Evolutionary conservation across 176 grass and related monocot genomes (phyloP), one percentile per base, ranked within the genome.

Genomic region (Urochloa ruziziensis): DNA sequence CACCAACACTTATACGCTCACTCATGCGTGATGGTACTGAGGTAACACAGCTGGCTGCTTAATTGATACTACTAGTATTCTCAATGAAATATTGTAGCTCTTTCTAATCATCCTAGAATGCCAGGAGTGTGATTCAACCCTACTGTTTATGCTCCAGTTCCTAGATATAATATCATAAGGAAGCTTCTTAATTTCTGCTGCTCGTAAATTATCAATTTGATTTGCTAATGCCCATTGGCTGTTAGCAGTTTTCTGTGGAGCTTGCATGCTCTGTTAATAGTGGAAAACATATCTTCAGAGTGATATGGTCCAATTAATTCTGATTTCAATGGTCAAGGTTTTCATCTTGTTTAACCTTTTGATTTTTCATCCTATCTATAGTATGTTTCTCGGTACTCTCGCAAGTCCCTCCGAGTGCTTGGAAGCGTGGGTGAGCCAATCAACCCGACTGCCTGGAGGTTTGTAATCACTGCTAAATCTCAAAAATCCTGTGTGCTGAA

Each of bases 401-500:
- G 93, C 60, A 96, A 99, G 87, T 99, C 96, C 73, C 91, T 99
- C 5, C 96, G 96, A 81, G 87, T 99, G 80, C 88, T 99, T 77
- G 96, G 96, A 87, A 99, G 96, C 83, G 96, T 96, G 62, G 96
- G 96, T n/a, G 96, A 99, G 80, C 96, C 96, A 32, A 99, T 99
- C 74, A 99, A 99, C 86, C 93, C 96, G 30, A 94, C 89, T 85
- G 91, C 96, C 78, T 99, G 96, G 96, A 99, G 96, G 93, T 99
- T 80, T 52, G 57, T 87, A 18, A 33, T 87, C 30, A 62, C 53
- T 89, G 23, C 19, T 30, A 39, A 73, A 2, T 87, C 60, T 19
- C 46, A 43, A 57, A n/a, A 68, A 82, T 81, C 0, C 19, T 62
- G 30, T 74, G 11, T 23, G 4, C 73, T 77, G 29, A 73, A 89